Conservation (phyloP, 805 yeast genomes). For the Pichia nakasei region DNA sequence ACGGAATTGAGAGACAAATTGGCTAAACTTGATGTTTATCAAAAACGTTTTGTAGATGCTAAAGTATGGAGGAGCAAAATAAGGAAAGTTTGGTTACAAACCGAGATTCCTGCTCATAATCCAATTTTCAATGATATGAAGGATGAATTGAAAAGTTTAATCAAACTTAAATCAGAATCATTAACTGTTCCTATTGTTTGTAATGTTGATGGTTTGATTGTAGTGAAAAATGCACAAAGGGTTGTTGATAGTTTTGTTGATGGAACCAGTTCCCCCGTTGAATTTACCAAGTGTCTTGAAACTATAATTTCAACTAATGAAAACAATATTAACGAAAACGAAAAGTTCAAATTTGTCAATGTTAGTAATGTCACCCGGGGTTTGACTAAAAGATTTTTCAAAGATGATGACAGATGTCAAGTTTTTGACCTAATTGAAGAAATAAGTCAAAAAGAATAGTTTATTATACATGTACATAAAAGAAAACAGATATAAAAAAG, state of each 20-base stretch:
- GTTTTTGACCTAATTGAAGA: conserved; percentile 9
- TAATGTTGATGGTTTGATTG: conserved; percentile 22
- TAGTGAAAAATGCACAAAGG: conserved; percentile 7
- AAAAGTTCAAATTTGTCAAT: conserved; percentile 19
- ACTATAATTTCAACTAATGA: conserved; percentile 8
- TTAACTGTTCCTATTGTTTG: conserved; percentile 23
- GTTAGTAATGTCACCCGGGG: conserved; percentile 24
- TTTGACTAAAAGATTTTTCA: conserved; percentile 19
- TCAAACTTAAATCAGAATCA: conserved; percentile 8
- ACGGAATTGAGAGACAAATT: conserved; percentile 13
- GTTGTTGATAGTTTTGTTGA: conserved; percentile 23
- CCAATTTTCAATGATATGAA: conserved; percentile 24
- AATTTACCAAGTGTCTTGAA: conserved; percentile 26
- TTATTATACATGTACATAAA: neutral
- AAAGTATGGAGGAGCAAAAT: conserved; percentile 20
- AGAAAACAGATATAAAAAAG: conserved; percentile 25
- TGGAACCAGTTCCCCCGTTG: conserved; percentile 27
- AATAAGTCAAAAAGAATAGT: neutral
- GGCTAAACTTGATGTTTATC: conserved; percentile 8
- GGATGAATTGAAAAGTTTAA: conserved; percentile 13
- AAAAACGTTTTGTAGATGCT: conserved; percentile 9
- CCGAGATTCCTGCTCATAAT: conserved; percentile 28
- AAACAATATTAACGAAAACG: neutral
- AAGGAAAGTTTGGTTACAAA: conserved; percentile 22
- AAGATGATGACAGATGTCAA: conserved; percentile 8